Evolutionary conservation across 495 filamentous ascomycete species (phyloP), one percentile per base, ranked within the genome.

Genomic region (Tuber magnatum): DNA sequence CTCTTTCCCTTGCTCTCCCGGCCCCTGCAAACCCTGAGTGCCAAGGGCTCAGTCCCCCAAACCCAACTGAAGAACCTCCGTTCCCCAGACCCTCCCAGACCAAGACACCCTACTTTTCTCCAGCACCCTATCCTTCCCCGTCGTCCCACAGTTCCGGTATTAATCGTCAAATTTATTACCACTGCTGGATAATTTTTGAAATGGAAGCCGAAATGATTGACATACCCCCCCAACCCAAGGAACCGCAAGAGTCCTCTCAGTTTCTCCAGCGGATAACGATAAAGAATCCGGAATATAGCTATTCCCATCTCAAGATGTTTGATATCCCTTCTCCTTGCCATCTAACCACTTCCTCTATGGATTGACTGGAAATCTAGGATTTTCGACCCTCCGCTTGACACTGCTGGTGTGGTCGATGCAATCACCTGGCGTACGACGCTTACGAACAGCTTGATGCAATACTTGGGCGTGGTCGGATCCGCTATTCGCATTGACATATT

Each of bases 401-500:
- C 75, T 74, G 74, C 76, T 20, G 32, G 76, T 39, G 75, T 73
- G 46, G 84, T 94, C 46, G 94, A 97, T 84, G 85, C 87, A 42
- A 86, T 97, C 46, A 94, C 92, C 69, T 88, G 89, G 44, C 90
- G 90, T 51, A 88, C 91, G 1, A 89, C 93, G 80, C 89, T 95
- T 71, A 90, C 88, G 35, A 83, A 91, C 42, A 91, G 93, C 0
- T 85, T 97, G 1, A 87, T 87, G 14, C 92, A 94, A 80, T 97
- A 92, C 84, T 89, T 97, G 32, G 94, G 94, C 14, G 80, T 91
- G 43, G 88, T 89, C 3, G 94, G 94, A 44, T 86, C 91, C 8
- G 88, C 91, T 1, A 93, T 97, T 35, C 85, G 91, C 0, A 84
- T 97, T 75, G 94, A 97, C 80, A 90, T 97, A 44, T 86, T 97